These are phyloP conservation scores for Onygena corvina DNA, from an alignment of 2,329 filamentous ascomycete species.

Conservation along the genomic window DNA sequence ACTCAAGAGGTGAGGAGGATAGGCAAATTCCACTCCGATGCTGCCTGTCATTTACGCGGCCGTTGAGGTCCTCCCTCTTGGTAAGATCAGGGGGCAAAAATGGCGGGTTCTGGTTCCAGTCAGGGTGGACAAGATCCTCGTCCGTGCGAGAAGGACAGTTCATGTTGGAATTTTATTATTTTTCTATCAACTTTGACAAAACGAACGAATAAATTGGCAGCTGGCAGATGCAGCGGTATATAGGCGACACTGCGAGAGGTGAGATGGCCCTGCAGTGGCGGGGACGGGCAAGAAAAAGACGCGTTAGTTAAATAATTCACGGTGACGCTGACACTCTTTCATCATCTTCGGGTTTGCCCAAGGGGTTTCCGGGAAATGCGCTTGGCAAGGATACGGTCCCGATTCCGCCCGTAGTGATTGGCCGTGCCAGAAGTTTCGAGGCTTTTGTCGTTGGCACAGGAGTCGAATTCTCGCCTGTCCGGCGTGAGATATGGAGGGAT, in stretches of 20 bases:
- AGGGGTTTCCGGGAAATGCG: not conserved
- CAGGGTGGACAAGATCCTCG: constrained; percentile 32
- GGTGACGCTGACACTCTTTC: not conserved
- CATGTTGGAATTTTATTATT: constrained; percentile 31
- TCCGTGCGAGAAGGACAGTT: constrained; percentile 47
- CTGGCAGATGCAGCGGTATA: not conserved
- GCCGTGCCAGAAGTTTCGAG: not conserved
- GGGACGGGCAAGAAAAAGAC: not conserved
- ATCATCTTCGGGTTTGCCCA: not conserved
- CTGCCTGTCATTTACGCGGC: constrained; percentile 42
- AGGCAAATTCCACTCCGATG: constrained; percentile 19
- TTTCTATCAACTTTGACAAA: too few relatives aligned
- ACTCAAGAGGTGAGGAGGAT: not conserved
- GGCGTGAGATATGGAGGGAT: too few relatives aligned
- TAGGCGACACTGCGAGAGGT: not conserved
- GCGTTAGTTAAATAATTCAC: not conserved
- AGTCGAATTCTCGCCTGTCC: too few relatives aligned
- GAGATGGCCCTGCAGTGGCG: not conserved
- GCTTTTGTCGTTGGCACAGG: too few relatives aligned
- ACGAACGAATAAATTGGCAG: too few relatives aligned
- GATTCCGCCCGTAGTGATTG: constrained; percentile 4
- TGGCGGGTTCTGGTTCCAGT: constrained; percentile 45
- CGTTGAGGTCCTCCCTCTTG: constrained; percentile 45
- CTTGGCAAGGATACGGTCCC: constrained; percentile 4
- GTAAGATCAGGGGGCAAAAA: constrained; percentile 40